Base-by-base conservation (phyloP, 1,284 basidiomycete genomes). In the Apiotrichum gracile region DNA sequence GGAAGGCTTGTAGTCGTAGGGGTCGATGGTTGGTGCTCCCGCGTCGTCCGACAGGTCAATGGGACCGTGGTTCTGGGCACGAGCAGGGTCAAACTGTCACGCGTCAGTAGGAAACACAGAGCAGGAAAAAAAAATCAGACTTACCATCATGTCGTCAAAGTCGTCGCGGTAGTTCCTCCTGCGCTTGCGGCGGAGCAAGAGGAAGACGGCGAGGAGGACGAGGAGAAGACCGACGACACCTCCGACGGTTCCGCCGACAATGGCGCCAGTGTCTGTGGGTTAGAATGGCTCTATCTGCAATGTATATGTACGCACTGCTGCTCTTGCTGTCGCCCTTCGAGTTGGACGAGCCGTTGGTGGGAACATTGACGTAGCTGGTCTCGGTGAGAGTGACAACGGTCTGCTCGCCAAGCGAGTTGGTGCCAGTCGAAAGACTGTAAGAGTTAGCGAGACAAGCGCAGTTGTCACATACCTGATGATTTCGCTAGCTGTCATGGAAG, bases 141-240 rank as follows among this genome's bases (percentile, higher is more conserved):
- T 19, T 35, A 73, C 73, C 72, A 75, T 75, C 64, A 66, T 65
- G 55, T 75, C 73, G 58, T 74, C 72, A 61, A 73, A 75, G 58
- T 74, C 72, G 39, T 70, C 67, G 27, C 67, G 62, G 58, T 66
- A 63, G 38, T 63, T 64, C 54, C 60, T 66, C 55, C 58, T 66
- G 51, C 65, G 63, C 49, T 64, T 64, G 56, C 64, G 65, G 42
- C n/a, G n/a, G n/a, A 69, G 47, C 41, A 58, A n/a, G 38, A 55
- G 52, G 54, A 72, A 63, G 68, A 72, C 68, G 59, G 60, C 66
- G 8, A 70, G n/a, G 16, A 62, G 63, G 10, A 57, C 53, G 13
- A 69, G 17, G 21, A 62, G 61, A 9, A 73, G 58, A 58, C 70
- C 73, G 24, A 61, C 65, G 7, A 74, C 72, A 56, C 73, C 73